Evolutionary conservation across 805 yeast genomes (phyloP).

Genomic region (Nakazawaea peltata): DNA sequence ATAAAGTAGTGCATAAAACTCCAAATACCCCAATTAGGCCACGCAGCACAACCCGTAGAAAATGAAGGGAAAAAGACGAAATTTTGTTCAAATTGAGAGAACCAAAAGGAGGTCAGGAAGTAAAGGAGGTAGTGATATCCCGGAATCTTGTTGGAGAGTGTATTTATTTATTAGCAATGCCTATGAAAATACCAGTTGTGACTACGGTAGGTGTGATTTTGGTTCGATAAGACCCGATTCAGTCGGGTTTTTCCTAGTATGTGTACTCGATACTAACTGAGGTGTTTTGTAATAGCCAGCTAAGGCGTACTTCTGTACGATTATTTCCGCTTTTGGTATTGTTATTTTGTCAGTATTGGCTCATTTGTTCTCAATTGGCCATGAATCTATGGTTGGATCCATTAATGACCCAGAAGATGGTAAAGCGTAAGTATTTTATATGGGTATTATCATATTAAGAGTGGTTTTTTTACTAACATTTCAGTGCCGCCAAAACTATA

Average conservation of each 20-base stretch:
- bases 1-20: slow-evolving; percentile 23
- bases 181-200: slow-evolving; percentile 11
- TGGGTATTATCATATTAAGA: neutral
- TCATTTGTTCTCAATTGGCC: slow-evolving; percentile 66
- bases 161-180: too few species aligned
- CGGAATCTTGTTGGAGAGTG: too few species aligned
- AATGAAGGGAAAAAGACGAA: neutral
- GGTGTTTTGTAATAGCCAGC: slow-evolving; percentile 38
- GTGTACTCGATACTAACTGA: neutral
- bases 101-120: neutral
- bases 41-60: neutral
- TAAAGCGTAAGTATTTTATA: slow-evolving; percentile 42
- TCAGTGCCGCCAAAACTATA: slow-evolving; percentile 78
- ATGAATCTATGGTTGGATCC: slow-evolving; percentile 91
- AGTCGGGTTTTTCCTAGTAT: too few species aligned
- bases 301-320: slow-evolving; percentile 93
- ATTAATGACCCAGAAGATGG: slow-evolving; percentile 89
- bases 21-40: neutral
- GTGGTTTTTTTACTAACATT: neutral
- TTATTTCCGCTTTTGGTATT: slow-evolving; percentile 86
- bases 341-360: slow-evolving; percentile 83
- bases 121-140: too few species aligned
- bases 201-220: slow-evolving; percentile 6
- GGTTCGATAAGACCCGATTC: too few species aligned
- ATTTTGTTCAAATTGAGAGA: neutral